Conservation (phyloP, 2,329 filamentous ascomycete genomes). For the Pseudophaeomoniella oleicola region DNA sequence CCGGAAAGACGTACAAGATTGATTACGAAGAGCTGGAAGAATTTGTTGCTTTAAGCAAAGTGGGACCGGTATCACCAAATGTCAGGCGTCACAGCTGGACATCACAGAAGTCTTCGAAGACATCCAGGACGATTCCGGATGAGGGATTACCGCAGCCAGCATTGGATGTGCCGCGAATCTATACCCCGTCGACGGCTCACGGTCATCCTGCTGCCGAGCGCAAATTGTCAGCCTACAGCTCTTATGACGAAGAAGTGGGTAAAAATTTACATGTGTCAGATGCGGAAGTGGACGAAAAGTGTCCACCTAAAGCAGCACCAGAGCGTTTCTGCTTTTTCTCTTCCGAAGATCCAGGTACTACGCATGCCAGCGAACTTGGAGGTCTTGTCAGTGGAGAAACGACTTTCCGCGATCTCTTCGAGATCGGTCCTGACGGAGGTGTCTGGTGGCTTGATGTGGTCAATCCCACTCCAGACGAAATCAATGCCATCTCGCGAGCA, state of each 20-base stretch:
- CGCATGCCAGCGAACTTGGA: constrained; percentile 78
- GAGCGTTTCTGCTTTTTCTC: constrained; percentile 96
- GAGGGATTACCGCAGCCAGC: constrained; percentile 29
- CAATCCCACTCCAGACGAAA: constrained; percentile 76
- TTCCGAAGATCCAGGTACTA: constrained; percentile 82
- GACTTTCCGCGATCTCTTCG: constrained; percentile 76
- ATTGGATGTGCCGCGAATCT: constrained; percentile 21
- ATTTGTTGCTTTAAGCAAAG: constrained; percentile 54
- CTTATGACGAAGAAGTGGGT: constrained; percentile 1
- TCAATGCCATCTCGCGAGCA: constrained; percentile 75
- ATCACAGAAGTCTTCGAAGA: constrained; percentile 27
- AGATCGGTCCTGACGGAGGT: constrained; percentile 53
- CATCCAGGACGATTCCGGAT: constrained; percentile 45
- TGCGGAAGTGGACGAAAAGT: constrained; percentile 36
- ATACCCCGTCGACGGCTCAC: constrained; percentile 15
- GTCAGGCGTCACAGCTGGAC: constrained; percentile 30
- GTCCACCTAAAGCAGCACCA: constrained; percentile 29
- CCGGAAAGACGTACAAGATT: constrained; percentile 66
- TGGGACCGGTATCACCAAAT: constrained; percentile 29
- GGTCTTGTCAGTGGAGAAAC: constrained; percentile 82
- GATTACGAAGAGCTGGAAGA: constrained; percentile 92
- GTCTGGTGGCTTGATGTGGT: constrained; percentile 99
- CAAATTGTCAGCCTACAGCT: not conserved
- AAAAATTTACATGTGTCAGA: constrained; percentile 20
- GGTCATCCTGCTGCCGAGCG: not conserved